Evolutionary conservation across 306 rosid species (phyloP), one percentile per base, ranked within the genome.

Genomic region (Vachellia collinsii): DNA sequence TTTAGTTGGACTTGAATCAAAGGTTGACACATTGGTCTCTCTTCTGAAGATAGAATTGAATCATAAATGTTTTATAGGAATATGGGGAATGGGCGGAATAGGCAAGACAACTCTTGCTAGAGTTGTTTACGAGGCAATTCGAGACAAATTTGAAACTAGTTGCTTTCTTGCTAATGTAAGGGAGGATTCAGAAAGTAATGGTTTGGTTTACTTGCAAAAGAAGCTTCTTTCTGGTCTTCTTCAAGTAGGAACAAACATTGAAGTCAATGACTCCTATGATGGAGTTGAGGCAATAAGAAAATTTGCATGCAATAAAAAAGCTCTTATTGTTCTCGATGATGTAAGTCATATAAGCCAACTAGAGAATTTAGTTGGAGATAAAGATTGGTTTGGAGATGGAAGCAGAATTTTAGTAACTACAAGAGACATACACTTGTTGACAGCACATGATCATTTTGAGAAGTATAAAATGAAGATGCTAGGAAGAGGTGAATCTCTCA

Each of bases 41-140:
- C 74, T 20, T 69, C 20, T 69, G 16, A 69, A 69, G 37, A 69
- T 69, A 5, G 53, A 11, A 11, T 22, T 43, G 54, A 14, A 69
- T 6, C 10, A 43, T 11, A 69, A 20, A 43, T 69, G 54, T 17
- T 43, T 69, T 2, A 22, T 22, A 69, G 74, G 74, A 7, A 69
- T 69, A 44, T 70, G 74, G 74, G 74, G 56, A 8, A 70, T 70
- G 74, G 74, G 74, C 3, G 56, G 74, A 8, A 20, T 43, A 44
- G 74, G 74, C 8, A 70, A 70, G 0, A 70, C 74, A 12, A 70
- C 74, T 70, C 56, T 70, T 70, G 39, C 39, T 22, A 44, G 74
- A 70, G 54, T 69, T 69, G 54, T 69, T 43, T 69, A 43, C 4
- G 54, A 59, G 37, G 16, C 34, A 69, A 69, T 69, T 14, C 54